Conservation (phyloP, 2,329 filamentous ascomycete genomes). For the Colletotrichum viniferum region DNA sequence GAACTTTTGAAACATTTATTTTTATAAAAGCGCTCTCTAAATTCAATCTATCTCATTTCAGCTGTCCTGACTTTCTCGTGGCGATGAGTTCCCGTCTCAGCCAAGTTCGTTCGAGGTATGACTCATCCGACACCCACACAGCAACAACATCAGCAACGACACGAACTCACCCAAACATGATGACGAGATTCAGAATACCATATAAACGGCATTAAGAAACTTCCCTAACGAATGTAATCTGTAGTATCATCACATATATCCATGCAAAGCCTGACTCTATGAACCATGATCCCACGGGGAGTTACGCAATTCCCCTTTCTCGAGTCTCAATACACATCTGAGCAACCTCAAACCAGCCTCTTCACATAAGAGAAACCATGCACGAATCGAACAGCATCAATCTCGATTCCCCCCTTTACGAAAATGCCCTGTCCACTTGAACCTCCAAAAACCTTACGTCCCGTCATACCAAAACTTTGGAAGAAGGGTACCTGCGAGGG, state of each 20-base stretch:
- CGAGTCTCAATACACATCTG: background rate
- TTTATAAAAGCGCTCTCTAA: background rate
- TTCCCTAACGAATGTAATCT: too few species aligned
- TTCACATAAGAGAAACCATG: background rate
- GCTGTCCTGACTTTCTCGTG: background rate
- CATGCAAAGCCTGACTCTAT: background rate
- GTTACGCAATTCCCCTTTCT: background rate
- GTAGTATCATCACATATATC: too few species aligned
- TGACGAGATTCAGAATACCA: too few species aligned
- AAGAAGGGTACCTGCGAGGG: background rate
- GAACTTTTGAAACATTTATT: background rate
- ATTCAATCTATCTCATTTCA: background rate
- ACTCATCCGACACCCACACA: background rate
- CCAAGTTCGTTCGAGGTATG: background rate
- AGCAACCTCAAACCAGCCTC: background rate
- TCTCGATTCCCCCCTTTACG: background rate
- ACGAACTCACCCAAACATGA: background rate
- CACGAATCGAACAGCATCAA: background rate
- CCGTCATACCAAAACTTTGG: background rate
- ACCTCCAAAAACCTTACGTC: background rate
- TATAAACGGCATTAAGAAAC: too few species aligned
- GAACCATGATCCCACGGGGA: background rate
- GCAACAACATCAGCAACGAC: background rate
- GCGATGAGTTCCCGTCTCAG: background rate
- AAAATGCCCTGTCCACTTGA: background rate